phyloP scores from a whole-genome alignment of 2,329 filamentous ascomycete genomes.

The Fusarium piperis region DNA sequence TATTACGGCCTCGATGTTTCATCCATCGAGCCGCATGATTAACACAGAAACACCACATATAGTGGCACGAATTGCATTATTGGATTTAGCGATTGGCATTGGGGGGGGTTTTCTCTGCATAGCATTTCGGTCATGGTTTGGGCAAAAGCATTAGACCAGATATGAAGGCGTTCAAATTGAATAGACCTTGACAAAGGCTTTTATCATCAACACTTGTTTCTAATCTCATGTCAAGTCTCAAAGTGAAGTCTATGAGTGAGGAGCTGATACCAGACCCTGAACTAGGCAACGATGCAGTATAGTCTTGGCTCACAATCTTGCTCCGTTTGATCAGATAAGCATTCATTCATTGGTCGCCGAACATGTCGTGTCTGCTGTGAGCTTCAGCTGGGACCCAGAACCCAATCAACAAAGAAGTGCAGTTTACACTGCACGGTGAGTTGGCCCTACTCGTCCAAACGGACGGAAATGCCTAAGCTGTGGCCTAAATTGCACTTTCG shows the following conservation, averaged over 20 bases:
- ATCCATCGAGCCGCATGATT: conserved; percentile 29
- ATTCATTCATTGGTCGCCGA: background rate
- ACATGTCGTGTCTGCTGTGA: background rate
- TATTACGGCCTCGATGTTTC: conserved; percentile 21
- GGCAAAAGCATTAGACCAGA: conserved; percentile 29
- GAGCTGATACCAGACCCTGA: background rate
- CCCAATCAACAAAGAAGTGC: background rate
- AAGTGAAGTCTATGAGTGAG: background rate
- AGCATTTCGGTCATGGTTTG: conserved; percentile 24
- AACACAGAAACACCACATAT: background rate
- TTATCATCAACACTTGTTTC: background rate
- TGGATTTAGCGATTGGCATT: conserved; percentile 36
- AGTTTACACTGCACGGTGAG: conserved; percentile 16
- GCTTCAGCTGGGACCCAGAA: background rate
- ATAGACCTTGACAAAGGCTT: conserved; percentile 21
- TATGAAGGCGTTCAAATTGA: conserved; percentile 23
- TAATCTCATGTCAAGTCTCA: background rate
- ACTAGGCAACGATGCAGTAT: background rate
- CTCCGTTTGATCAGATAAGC: background rate
- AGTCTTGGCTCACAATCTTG: background rate
- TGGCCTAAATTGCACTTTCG: background rate
- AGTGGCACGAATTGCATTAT: conserved; percentile 17
- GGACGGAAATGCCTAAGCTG: background rate
- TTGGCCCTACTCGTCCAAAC: background rate
- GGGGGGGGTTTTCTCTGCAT: conserved; percentile 26